Base-by-base conservation (phyloP, 768 basidiomycete species). In the Agaricus sinodeliciosus region DNA sequence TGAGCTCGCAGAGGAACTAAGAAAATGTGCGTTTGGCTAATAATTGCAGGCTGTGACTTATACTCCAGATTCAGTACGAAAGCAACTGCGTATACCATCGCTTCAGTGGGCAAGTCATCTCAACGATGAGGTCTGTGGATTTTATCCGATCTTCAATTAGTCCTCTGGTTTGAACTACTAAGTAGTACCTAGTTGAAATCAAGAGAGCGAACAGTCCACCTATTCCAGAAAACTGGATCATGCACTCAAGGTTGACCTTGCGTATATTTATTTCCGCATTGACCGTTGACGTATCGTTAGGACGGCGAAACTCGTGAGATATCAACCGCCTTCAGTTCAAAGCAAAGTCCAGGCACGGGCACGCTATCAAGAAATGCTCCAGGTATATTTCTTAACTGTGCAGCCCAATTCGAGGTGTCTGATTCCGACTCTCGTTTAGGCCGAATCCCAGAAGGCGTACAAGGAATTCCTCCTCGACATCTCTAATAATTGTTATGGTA, bases 181-280 rank as follows among this genome's bases (percentile, higher is more conserved):
- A 36, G 44, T 37, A 96, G 85, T 94, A 80, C 64, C 71, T 96
- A 9, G 72, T 95, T 9, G 90, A 95, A 65, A 68, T 95, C 19
- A 84, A 81, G 55, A 82, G 80, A 49, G 66, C 57, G 13, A 73
- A 78, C 64, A 63, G 83, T 66, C 57, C 77, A 69, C 69, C 69
- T 6, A 73, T 80, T 39, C 78, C 79, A 8, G 71, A 69, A 18
- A 62, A 66, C 36, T 94, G 90, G 89, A 67, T 74, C 9, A 63
- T 82, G 43, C 72, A 90, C 43, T 86, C 85, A 15, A 82, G 79
- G 88, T 86, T 62, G 31, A 59, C 13, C 60, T 3, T 27, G 13
- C 12, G 11, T 41, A 31, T 4, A 13, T 36, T 2, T 22, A 11
- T 31, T 28, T 13, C 16, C 3, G 2, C 19, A 12, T 13, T 9